Evolutionary conservation across 306 rosid genomes (phyloP).

Genomic region (Parietaria judaica): DNA sequence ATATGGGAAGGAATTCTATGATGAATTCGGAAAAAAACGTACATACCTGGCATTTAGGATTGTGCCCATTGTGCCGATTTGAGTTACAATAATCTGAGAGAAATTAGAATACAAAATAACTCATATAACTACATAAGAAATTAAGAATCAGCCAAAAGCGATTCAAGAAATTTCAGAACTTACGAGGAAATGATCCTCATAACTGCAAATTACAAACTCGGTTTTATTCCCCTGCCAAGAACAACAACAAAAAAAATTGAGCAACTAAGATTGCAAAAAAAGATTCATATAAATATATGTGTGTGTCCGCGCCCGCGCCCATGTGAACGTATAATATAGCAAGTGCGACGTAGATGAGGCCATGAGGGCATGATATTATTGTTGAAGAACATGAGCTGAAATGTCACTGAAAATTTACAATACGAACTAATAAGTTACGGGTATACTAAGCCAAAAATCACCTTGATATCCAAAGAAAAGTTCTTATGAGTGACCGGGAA

Average conservation of each 20-base stretch:
- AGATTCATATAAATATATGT: too few relatives aligned
- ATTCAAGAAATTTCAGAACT: conserved; percentile 19
- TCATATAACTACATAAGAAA: background rate
- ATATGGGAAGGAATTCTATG: background rate
- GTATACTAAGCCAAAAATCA: conserved; percentile 1
- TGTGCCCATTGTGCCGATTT: conserved; percentile 86
- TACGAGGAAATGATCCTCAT: conserved; percentile 74
- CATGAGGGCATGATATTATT: background rate
- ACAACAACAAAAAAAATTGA: background rate
- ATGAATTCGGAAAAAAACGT: background rate
- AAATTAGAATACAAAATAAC: conserved; percentile 16
- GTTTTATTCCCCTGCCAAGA: conserved; percentile 70
- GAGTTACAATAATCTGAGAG: conserved; percentile 72
- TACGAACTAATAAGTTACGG: background rate
- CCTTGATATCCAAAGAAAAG: conserved; percentile 52
- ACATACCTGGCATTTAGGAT: conserved; percentile 80
- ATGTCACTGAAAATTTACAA: background rate
- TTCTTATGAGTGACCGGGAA: conserved; percentile 50
- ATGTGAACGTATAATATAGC: too few relatives aligned
- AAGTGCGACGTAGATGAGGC: background rate
- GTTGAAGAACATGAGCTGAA: background rate
- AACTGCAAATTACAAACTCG: conserved; percentile 52
- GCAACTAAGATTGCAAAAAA: background rate
- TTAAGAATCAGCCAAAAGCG: background rate
- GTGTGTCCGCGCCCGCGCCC: too few relatives aligned